Evolutionary conservation across 1,284 basidiomycete genomes (phyloP).

Genomic region (Clitocybe nebularis): DNA sequence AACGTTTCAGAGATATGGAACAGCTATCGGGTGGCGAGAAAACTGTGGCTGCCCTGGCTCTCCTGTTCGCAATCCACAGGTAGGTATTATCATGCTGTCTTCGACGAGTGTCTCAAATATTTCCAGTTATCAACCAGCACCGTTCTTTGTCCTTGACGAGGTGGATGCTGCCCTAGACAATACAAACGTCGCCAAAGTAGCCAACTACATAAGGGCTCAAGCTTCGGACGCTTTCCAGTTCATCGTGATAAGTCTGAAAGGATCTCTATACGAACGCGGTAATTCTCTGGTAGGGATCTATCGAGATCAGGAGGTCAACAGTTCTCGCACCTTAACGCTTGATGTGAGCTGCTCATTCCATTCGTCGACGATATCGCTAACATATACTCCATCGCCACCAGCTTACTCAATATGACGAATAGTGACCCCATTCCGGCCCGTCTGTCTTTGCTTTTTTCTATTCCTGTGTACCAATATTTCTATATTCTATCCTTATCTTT

Average conservation of each 20-base stretch:
- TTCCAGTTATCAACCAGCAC: conserved; percentile 89
- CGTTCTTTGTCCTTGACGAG: conserved; percentile 98
- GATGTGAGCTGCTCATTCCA: conserved; percentile 60
- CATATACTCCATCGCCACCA: neutral
- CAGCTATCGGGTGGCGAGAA: conserved; percentile 98
- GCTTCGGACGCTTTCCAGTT: conserved; percentile 87
- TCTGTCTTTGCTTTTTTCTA: neutral
- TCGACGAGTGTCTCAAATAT: conserved; percentile 1
- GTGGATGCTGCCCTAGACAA: conserved; percentile 97
- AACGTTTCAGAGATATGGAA: conserved; percentile 98
- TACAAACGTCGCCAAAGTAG: conserved; percentile 91
- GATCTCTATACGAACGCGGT: conserved; percentile 86
- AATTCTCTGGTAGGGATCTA: conserved; percentile 93
- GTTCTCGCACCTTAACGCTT: conserved; percentile 83
- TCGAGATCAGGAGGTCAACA: conserved; percentile 90
- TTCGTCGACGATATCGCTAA: neutral
- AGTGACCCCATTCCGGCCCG: neutral
- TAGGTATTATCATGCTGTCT: conserved; percentile 22
- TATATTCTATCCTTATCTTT: neutral
- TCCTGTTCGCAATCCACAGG: conserved; percentile 97
- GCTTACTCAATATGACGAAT: conserved; percentile 1
- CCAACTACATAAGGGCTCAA: conserved; percentile 83
- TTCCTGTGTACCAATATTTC: neutral
- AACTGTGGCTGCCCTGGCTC: conserved; percentile 93
- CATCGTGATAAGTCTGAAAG: conserved; percentile 95